Evolutionary conservation across 164 flowering plant species (phyloP), one percentile per base, ranked within the genome.

Genomic region (Kingdonia uniflora): DNA sequence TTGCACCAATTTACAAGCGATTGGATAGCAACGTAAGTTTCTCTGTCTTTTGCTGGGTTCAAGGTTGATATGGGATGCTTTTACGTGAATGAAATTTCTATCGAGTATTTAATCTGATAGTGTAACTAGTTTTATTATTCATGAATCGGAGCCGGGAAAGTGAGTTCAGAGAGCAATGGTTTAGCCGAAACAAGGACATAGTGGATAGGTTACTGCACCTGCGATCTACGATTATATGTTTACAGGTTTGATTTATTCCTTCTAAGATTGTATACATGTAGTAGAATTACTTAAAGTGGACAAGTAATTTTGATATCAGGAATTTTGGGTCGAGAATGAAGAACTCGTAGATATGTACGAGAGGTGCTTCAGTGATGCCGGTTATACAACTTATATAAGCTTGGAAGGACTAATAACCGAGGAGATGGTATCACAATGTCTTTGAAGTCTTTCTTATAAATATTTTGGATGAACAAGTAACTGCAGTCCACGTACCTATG

Each of bases 1-100:
- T 67, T 26, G 70, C 70, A 2, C 70, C 70, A 14, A 67, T 61
- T 35, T 67, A 67, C 63, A 67, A 67, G 63, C 39, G 70, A 15
- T 44, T 67, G 49, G 29, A 37, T 14, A 21, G 55, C 33, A 19
- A 49, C 63, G 70, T 61, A 40, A 42, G 17, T 39, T 19, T 35
- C 25, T 12, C n/a, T n/a, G n/a, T n/a, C n/a, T 6, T 49, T 22
- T 6, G 13, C 6, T 22, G 19, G 33, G 6, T 49, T 17, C 21
- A 16, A 17, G n/a, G 13, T 48, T 37, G 46, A 41, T 42, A 29
- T 24, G 29, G 50, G 3, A 12, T 19, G n/a, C 8, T 25, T 2
- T 19, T 49, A 14, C 26, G 4, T 49, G 21, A 6, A 25, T 6
- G 26, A 19, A 50, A 16, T n/a, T 50, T 15, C 11, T 50, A 2